A percentile compares a stretch with the other conserved stretches of the same genome.
phyloP scores from a whole-genome alignment of 768 basidiomycete genomes.

The Ramaria sp. region DNA sequence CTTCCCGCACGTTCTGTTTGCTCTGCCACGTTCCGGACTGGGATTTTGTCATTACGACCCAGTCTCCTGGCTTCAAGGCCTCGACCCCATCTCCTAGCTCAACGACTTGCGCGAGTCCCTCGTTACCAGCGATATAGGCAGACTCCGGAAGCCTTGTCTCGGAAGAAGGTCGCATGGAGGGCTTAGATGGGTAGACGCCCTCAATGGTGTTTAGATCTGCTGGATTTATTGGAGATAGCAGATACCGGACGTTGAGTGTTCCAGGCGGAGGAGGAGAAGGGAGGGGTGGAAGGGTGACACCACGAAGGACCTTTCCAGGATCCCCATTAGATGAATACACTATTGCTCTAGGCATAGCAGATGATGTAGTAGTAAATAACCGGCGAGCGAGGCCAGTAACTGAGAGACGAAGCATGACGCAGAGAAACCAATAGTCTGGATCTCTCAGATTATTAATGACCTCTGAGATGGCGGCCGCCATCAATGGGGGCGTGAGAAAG shows the following conservation, averaged over 20 bases:
- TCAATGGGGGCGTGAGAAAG: too few species aligned
- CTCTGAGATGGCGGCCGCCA: too few species aligned
- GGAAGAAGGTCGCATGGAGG: constrained; percentile 28
- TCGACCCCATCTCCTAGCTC: constrained; percentile 46
- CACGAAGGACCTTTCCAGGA: constrained; percentile 47
- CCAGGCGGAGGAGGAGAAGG: constrained; percentile 37
- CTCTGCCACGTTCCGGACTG: constrained; percentile 74
- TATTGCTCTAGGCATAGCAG: constrained; percentile 28
- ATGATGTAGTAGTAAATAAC: neutral
- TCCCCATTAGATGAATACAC: constrained; percentile 52
- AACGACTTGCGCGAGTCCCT: constrained; percentile 59
- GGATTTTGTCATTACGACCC: constrained; percentile 60
- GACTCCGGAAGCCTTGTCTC: constrained; percentile 23
- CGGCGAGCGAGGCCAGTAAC: neutral
- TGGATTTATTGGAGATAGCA: constrained; percentile 71
- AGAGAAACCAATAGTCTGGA: too few species aligned
- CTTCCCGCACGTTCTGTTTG: constrained; percentile 36
- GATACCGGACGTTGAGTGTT: constrained; percentile 53
- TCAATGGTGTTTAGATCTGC: constrained; percentile 75
- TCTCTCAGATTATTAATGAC: too few species aligned
- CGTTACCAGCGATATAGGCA: constrained; percentile 58
- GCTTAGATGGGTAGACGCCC: constrained; percentile 70
- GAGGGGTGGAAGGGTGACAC: constrained; percentile 39
- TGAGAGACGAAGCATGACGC: neutral
- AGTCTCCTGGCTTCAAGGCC: constrained; percentile 44